phyloP scores from a whole-genome alignment of 176 grass and related monocot species.

The Pontederia crassipes region DNA sequence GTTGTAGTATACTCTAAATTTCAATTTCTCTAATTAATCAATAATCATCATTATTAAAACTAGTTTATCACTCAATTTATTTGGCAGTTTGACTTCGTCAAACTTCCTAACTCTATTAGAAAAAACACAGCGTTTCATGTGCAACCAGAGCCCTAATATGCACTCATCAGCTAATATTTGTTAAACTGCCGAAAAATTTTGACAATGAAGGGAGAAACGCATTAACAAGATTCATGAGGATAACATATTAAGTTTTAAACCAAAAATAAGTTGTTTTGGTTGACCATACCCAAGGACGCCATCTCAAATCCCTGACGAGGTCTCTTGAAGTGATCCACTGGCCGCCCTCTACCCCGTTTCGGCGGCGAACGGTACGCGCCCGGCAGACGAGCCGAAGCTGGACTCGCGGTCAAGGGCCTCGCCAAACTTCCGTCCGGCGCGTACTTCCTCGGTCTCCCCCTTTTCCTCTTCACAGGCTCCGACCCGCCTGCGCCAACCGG shows the following conservation, averaged over 20 bases:
- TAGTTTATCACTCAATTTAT: no score
- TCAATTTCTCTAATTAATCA: no score
- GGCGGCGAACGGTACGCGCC: no score
- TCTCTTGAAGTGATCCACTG: constrained; percentile 57
- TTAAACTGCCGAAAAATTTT: no score
- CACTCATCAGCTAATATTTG: no score
- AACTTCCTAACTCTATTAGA: no score
- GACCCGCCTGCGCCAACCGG: neutral
- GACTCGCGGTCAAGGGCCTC: constrained; percentile 48
- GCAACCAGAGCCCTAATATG: no score
- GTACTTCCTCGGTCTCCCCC: constrained; percentile 91
- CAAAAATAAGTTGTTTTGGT: neutral
- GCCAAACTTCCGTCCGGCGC: constrained; percentile 28
- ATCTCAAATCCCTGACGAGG: constrained; percentile 1
- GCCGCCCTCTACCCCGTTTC: constrained; percentile 52
- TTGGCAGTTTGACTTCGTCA: no score
- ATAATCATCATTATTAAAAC: no score
- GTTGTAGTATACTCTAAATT: no score
- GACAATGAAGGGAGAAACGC: no score
- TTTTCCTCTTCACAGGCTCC: constrained; percentile 40
- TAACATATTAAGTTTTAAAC: neutral
- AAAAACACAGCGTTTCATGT: no score
- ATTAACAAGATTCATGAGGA: neutral
- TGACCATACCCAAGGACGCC: constrained; percentile 8
- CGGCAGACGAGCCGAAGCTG: constrained; percentile 16